phyloP scores from a whole-genome alignment of 257 asterid species.

The Voacanga thouarsii region DNA sequence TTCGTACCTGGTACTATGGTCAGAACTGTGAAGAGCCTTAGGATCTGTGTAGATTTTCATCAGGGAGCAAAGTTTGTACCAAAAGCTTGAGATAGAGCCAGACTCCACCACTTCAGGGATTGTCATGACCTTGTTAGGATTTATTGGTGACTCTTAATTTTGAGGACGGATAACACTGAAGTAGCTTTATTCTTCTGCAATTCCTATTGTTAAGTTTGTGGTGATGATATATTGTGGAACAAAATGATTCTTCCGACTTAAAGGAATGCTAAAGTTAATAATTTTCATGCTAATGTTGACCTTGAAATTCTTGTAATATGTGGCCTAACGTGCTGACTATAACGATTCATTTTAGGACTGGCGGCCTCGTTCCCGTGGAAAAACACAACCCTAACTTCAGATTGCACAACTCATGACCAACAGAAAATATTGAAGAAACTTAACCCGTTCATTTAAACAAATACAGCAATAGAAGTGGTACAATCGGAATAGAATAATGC shows the following conservation, averaged over 20 bases:
- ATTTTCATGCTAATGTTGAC: not conserved
- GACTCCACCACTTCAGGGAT: conserved; percentile 23
- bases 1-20: conserved; percentile 15
- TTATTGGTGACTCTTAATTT: conserved; percentile 23
- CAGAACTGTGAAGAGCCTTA: conserved; percentile 27
- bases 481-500: not conserved
- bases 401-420: not conserved
- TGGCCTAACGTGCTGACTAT: not conserved
- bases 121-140: conserved; percentile 27
- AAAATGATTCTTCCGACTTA: not conserved
- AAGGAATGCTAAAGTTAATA: not conserved
- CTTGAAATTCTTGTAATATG: not conserved
- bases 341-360: not conserved
- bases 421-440: not conserved
- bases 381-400: not conserved
- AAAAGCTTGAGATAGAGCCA: conserved; percentile 16
- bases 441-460: not conserved
- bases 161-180: not conserved
- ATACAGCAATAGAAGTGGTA: not conserved
- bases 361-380: not conserved
- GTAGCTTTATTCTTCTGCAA: not conserved
- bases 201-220: not conserved
- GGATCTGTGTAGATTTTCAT: conserved; percentile 26
- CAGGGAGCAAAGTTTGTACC: conserved; percentile 23
- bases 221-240: not conserved